A percentile compares a stretch with the other conserved stretches of the same genome.
Evolutionary conservation across 352 stramenopile species (phyloP).

Genomic region (Phytopythium kandeliae): DNA sequence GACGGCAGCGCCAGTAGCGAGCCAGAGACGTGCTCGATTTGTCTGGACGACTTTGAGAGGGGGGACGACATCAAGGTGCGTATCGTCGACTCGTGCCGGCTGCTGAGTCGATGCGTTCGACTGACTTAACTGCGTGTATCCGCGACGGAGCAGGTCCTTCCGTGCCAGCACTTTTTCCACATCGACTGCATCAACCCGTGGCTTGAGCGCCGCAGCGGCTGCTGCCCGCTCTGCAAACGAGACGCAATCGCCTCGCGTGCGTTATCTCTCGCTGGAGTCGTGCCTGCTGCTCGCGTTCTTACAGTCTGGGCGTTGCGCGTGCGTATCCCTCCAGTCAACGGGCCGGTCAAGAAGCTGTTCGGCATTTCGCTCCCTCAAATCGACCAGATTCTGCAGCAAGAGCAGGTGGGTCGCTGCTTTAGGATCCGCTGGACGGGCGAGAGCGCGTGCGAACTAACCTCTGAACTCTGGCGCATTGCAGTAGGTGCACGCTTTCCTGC

Average conservation of each 20-base stretch:
- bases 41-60: conserved; percentile 63
- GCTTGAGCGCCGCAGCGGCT: conserved; percentile 69
- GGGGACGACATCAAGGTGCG: conserved; percentile 49
- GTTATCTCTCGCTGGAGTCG: conserved; percentile 5
- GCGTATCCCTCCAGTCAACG: conserved; percentile 23
- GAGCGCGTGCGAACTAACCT: no score
- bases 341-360: conserved; percentile 53
- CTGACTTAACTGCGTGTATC: neutral
- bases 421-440: no score
- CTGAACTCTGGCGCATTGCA: no score
- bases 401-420: conserved; percentile 38
- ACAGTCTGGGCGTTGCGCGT: conserved; percentile 1
- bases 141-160: conserved; percentile 35
- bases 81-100: no score
- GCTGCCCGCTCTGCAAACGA: conserved; percentile 82
- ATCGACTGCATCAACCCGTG: conserved; percentile 83
- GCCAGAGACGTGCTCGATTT: conserved; percentile 63
- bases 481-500: conserved; percentile 75
- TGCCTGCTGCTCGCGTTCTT: conserved; percentile 2
- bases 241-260: conserved; percentile 65
- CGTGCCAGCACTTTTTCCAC: conserved; percentile 85
- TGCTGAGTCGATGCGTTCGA: no score
- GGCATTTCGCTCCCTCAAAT: conserved; percentile 49
- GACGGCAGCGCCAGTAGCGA: conserved; percentile 9
- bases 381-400: conserved; percentile 69